Conservation (phyloP, 2,329 filamentous ascomycete species). For the Alternaria postmessia region DNA sequence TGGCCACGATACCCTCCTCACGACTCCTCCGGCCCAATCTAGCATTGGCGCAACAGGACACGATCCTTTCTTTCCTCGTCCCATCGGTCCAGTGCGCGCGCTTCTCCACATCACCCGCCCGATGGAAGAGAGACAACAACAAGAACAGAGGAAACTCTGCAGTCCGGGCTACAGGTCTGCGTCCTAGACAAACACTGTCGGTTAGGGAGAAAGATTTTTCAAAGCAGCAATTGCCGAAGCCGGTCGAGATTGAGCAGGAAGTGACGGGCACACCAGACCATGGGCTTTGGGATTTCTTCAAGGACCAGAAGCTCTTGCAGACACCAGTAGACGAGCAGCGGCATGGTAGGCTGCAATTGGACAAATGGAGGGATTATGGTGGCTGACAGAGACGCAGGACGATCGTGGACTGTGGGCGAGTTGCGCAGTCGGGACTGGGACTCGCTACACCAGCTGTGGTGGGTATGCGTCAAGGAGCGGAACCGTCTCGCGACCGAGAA, state of each 20-base stretch:
- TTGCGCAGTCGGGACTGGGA: conserved; percentile 91
- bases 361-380: conserved; percentile 5
- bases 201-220: conserved; percentile 69
- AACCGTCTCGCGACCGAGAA: conserved; percentile 86
- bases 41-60: conserved; percentile 25
- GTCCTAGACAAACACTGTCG: conserved; percentile 73
- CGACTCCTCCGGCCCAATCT: conserved; percentile 39
- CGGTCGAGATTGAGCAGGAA: conserved; percentile 68
- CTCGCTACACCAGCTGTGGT: conserved; percentile 91
- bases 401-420: conserved; percentile 85
- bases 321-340: conserved; percentile 74
- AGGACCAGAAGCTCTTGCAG: conserved; percentile 71
- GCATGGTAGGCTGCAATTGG: conserved; percentile 64
- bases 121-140: conserved; percentile 76
- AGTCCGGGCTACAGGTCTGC: conserved; percentile 74
- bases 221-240: conserved; percentile 68
- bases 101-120: conserved; percentile 61
- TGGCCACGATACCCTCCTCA: conserved; percentile 40
- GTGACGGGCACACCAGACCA: conserved; percentile 74
- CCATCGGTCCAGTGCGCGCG: conserved; percentile 36
- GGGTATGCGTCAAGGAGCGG: conserved; percentile 88
- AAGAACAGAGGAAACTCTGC: conserved; percentile 81
- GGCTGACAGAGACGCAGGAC: conserved; percentile 57
- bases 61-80: conserved; percentile 37
- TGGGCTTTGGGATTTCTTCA: conserved; percentile 92